These are phyloP conservation scores for Tephrocybe sp. DNA, from an alignment of 768 basidiomycete genomes.

Conservation along the genomic window DNA sequence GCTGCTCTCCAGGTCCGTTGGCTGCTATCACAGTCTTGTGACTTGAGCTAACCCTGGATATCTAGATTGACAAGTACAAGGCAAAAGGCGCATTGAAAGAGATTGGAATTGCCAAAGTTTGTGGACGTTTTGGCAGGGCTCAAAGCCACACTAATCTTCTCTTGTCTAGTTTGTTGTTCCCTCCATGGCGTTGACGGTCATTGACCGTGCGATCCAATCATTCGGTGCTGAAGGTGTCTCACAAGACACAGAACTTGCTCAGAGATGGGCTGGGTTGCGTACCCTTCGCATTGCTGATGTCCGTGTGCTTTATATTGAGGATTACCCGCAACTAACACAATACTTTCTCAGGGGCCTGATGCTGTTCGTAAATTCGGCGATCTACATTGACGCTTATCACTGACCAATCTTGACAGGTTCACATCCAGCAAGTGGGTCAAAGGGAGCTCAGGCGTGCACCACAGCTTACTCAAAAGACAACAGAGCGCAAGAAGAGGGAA, in stretches of 20 bases:
- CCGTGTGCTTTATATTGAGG: constrained; percentile 26
- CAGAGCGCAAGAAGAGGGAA: constrained; percentile 61
- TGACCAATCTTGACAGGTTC: constrained; percentile 53
- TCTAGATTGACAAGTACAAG: constrained; percentile 82
- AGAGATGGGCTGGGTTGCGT: constrained; percentile 74
- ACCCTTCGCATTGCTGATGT: constrained; percentile 90
- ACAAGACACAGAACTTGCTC: constrained; percentile 84
- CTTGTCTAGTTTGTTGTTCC: constrained; percentile 84
- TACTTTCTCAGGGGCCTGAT: constrained; percentile 63
- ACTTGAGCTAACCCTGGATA: constrained; percentile 2
- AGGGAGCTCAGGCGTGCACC: constrained; percentile 82
- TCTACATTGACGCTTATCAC: constrained; percentile 7
- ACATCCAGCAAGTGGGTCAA: constrained; percentile 94
- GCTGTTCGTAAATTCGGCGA: constrained; percentile 45
- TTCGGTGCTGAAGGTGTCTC: constrained; percentile 96
- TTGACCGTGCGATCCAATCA: constrained; percentile 95
- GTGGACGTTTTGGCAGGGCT: constrained; percentile 8
- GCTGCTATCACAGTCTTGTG: constrained; percentile 8
- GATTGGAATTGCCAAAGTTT: constrained; percentile 95
- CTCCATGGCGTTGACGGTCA: constrained; percentile 80
- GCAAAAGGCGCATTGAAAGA: constrained; percentile 97
- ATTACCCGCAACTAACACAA: constrained; percentile 5
- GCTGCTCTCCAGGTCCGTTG: constrained; percentile 76
- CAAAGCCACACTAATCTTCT: not conserved
- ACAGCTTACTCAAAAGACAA: constrained; percentile 51